These are phyloP conservation scores for Tarenaya hassleriana DNA, from an alignment of 345 rosid genomes.

Conservation along the genomic window DNA sequence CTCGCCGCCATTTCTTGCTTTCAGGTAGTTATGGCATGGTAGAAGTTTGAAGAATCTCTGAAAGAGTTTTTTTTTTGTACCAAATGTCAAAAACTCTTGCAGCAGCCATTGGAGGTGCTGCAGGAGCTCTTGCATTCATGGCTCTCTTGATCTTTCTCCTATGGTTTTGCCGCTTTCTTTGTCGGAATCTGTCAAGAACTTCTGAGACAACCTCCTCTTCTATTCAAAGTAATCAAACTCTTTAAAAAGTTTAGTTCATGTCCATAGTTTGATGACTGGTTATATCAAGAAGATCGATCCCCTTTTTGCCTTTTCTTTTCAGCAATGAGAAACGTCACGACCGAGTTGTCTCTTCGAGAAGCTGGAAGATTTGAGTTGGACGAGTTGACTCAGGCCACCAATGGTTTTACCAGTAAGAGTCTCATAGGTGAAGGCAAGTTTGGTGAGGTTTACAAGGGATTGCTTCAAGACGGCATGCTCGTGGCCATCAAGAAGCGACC, in stretches of 20 bases:
- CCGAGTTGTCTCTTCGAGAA: conserved; percentile 67
- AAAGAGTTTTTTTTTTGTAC: conserved; percentile 45
- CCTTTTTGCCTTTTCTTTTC: conserved; percentile 17
- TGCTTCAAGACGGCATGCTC: conserved; percentile 85
- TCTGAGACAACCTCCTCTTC: conserved; percentile 74
- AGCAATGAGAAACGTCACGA: conserved; percentile 60
- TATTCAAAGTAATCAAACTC: conserved; percentile 35
- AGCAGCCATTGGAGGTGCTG: conserved; percentile 85
- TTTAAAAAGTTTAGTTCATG: neutral
- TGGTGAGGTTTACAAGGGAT: conserved; percentile 87
- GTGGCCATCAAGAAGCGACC: conserved; percentile 80
- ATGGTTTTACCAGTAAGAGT: conserved; percentile 58
- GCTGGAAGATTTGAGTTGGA: conserved; percentile 78
- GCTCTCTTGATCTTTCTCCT: conserved; percentile 68
- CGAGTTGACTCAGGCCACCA: conserved; percentile 80
- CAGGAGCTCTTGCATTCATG: conserved; percentile 88
- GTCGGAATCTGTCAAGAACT: conserved; percentile 47
- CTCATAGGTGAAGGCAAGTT: conserved; percentile 86
- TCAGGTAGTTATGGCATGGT: conserved; percentile 28
- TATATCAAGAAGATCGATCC: neutral
- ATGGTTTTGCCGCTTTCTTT: conserved; percentile 45
- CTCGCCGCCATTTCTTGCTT: conserved; percentile 28
- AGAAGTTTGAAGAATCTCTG: conserved; percentile 37
- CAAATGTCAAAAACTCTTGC: conserved; percentile 85
- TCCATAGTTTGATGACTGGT: too few relatives aligned